Evolutionary conservation across 441 rosid species (phyloP), one percentile per base, ranked within the genome.

Genomic region (Kokia cookei): DNA sequence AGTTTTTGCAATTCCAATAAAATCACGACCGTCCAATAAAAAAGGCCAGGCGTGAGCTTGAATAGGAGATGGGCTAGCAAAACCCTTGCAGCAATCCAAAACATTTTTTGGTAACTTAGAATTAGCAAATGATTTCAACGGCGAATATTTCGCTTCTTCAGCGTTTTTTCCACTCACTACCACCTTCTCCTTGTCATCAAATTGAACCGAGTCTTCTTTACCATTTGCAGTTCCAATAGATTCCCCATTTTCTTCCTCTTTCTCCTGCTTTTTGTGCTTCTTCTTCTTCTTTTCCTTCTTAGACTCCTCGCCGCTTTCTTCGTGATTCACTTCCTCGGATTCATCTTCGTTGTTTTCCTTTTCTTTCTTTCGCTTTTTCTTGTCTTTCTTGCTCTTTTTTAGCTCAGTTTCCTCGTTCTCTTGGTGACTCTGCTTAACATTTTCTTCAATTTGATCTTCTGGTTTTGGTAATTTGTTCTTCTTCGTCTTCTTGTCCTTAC

Each of bases 31-130:
- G 59, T 89, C 85, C 74, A 95, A 79, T 85, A 95, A 78, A 84
- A 91, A 93, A 2, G 98, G 99, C 99, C 99, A 95, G 0, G 96
- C 86, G 69, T 59, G 42, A 26, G 99, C 86, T 87, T 95, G 98
- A 82, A 95, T 93, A 3, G 94, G 91, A 53, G 99, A 95, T 1
- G 98, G 99, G 13, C 76, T 87, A 79, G 84, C 72, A 67, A 93
- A 93, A 70, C 75, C 82, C 78, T 88, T 86, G 79, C 97, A 93
- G 82, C 99, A 95, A 51, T 79, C 77, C 61, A 95, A 76, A 32
- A 95, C 98, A 72, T 84, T 79, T 77, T 82, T 93, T 0, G 98
- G 96, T 72, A 93, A 76, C 58, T 88, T 86, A 0, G 91, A 80
- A 50, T 84, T 84, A 9, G 85, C 73, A 78, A 95, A 95, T 1